phyloP scores from a whole-genome alignment of 352 stramenopile species.

The Globisporangium canariense region DNA sequence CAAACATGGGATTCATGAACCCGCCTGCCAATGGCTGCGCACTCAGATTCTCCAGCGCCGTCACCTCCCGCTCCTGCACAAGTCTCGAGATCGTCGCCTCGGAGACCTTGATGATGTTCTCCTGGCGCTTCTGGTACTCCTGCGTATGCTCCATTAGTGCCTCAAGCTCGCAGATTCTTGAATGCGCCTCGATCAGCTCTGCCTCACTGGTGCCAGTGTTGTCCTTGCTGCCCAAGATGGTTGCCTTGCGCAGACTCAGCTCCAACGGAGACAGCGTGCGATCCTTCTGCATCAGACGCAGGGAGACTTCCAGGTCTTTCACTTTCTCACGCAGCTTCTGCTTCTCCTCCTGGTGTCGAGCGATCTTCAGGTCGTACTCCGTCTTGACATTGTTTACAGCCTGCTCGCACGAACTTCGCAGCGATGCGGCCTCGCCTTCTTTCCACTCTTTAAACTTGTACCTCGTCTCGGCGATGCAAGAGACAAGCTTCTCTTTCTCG shows the following conservation, averaged over 20 bases:
- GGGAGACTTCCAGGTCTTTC: slow-evolving; percentile 65
- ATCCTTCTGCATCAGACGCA: slow-evolving; percentile 64
- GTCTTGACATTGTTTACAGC: slow-evolving; percentile 46
- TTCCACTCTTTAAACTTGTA: slow-evolving; percentile 69
- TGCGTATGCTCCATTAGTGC: slow-evolving; percentile 49
- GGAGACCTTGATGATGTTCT: slow-evolving; percentile 59
- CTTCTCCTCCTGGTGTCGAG: slow-evolving; percentile 66
- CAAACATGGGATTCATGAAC: neutral
- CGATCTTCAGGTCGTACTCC: slow-evolving; percentile 66
- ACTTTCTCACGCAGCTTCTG: slow-evolving; percentile 73
- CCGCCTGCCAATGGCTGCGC: slow-evolving; percentile 25
- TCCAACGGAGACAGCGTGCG: slow-evolving; percentile 56
- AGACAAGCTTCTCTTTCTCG: slow-evolving; percentile 54
- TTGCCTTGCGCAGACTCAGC: slow-evolving; percentile 56
- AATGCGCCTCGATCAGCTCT: slow-evolving; percentile 52
- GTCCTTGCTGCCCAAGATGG: slow-evolving; percentile 51
- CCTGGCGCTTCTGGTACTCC: slow-evolving; percentile 57
- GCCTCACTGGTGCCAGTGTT: slow-evolving; percentile 36
- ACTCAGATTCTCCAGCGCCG: slow-evolving; percentile 41
- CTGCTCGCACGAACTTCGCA: slow-evolving; percentile 44
- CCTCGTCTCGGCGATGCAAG: slow-evolving; percentile 47
- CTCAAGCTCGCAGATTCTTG: slow-evolving; percentile 55
- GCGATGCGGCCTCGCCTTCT: slow-evolving; percentile 37
- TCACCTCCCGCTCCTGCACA: slow-evolving; percentile 51
- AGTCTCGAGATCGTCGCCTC: slow-evolving; percentile 61